Conservation (phyloP, 768 basidiomycete genomes). For the Mycena albidolilacea region DNA sequence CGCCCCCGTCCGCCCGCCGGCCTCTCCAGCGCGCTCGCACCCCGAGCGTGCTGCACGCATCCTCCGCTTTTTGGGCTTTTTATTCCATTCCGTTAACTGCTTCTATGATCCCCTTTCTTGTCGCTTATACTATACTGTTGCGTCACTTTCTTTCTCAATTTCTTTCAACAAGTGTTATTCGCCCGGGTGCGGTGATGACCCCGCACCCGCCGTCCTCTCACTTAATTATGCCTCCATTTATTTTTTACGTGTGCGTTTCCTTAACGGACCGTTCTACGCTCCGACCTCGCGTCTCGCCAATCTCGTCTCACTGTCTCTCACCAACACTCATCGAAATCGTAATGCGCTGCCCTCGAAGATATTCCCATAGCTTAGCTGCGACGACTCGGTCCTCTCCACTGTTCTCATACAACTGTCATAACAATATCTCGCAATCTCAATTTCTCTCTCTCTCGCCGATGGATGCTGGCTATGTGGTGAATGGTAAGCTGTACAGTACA, state of each 20-base stretch:
- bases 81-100: conserved; percentile 18
- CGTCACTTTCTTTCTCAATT: conserved; percentile 5
- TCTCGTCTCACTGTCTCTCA: not conserved
- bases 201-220: conserved; percentile 37
- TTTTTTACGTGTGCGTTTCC: conserved; percentile 35
- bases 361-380: conserved; percentile 34
- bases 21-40: conserved; percentile 21
- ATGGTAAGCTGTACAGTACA: conserved; percentile 30
- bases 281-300: not conserved
- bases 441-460: conserved; percentile 22
- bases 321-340: conserved; percentile 10
- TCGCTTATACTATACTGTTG: conserved; percentile 19
- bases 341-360: conserved; percentile 28
- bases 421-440: conserved; percentile 32
- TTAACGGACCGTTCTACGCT: conserved; percentile 30
- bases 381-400: conserved; percentile 20
- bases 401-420: conserved; percentile 31
- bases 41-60: conserved; percentile 2
- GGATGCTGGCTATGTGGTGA: conserved; percentile 29
- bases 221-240: conserved; percentile 42
- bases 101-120: conserved; percentile 28
- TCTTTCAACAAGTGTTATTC: conserved; percentile 35
- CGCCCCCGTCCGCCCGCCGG: conserved; percentile 27
- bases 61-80: conserved; percentile 36
- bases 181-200: conserved; percentile 28